Conservation (phyloP, 257 asterid genomes). For the Parsonsia alboflavescens region DNA sequence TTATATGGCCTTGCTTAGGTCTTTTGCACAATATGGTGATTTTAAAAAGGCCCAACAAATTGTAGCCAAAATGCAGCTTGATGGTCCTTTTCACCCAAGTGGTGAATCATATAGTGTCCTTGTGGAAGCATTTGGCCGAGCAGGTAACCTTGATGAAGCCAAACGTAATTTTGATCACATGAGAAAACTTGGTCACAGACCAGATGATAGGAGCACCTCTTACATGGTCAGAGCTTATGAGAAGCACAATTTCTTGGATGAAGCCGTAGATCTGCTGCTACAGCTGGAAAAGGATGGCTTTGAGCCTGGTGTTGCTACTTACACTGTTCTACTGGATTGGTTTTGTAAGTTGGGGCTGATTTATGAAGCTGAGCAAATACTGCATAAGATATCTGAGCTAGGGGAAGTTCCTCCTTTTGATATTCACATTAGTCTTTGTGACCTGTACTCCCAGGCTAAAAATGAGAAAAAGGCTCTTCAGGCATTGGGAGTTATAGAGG, state of each 20-base stretch:
- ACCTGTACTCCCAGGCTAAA: conserved; percentile 59
- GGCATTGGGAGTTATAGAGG: conserved; percentile 74
- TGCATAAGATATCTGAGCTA: conserved; percentile 57
- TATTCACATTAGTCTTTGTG: conserved; percentile 72
- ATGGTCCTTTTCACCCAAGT: conserved; percentile 33
- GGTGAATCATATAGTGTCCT: conserved; percentile 51
- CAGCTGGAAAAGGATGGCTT: conserved; percentile 69
- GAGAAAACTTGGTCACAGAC: conserved; percentile 55
- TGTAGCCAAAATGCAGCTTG: conserved; percentile 41
- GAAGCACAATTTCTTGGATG: conserved; percentile 47
- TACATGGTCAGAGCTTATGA: conserved; percentile 57
- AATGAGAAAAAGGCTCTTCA: conserved; percentile 72
- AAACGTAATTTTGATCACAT: conserved; percentile 45
- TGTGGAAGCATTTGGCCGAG: conserved; percentile 52
- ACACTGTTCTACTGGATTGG: conserved; percentile 76
- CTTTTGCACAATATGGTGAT: conserved; percentile 41
- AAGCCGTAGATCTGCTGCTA: conserved; percentile 56
- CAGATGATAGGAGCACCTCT: conserved; percentile 76
- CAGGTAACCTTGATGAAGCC: conserved; percentile 36
- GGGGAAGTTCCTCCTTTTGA: conserved; percentile 75
- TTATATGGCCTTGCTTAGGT: conserved; percentile 58
- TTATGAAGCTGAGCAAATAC: conserved; percentile 80
- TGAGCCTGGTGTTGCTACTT: conserved; percentile 68
- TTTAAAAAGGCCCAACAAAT: conserved; percentile 37
- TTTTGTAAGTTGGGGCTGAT: conserved; percentile 50